phyloP scores from a whole-genome alignment of 768 basidiomycete species.

The Scleroderma bovista region DNA sequence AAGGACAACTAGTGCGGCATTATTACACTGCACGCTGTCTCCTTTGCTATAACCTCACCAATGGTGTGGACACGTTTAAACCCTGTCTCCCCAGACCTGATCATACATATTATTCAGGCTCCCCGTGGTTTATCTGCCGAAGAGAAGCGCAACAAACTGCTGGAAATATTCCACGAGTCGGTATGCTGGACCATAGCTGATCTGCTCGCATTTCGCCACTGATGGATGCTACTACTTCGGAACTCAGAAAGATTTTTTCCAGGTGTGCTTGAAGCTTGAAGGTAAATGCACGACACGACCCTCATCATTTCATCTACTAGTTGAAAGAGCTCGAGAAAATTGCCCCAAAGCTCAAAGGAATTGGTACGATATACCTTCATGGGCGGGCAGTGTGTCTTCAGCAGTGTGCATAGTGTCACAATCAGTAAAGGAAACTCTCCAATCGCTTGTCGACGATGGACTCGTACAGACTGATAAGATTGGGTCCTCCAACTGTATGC shows the following conservation, averaged over 20 bases:
- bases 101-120: conserved; percentile 49
- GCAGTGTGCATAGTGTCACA: conserved; percentile 59
- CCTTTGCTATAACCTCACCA: background rate
- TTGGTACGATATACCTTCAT: conserved; percentile 46
- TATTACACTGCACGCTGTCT: too few species aligned
- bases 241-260: conserved; percentile 76
- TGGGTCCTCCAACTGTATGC: conserved; percentile 87
- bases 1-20: too few species aligned
- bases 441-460: conserved; percentile 81
- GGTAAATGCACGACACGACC: background rate
- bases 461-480: conserved; percentile 89
- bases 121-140: conserved; percentile 83
- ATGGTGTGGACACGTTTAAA: conserved; percentile 19
- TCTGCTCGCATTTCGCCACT: background rate
- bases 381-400: background rate
- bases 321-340: conserved; percentile 92
- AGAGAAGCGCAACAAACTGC: conserved; percentile 82
- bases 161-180: conserved; percentile 93
- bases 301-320: conserved; percentile 28
- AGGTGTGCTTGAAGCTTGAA: conserved; percentile 28
- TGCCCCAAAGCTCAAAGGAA: conserved; percentile 84
- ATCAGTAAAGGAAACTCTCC: conserved; percentile 87
- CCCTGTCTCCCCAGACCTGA: too few species aligned
- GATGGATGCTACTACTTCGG: background rate
- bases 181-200: conserved; percentile 37